A percentile compares a stretch with the other conserved stretches of the same genome.
These are phyloP conservation scores for Decorospora gaudefroyi DNA, from an alignment of 2,329 filamentous ascomycete species.

Conservation along the genomic window DNA sequence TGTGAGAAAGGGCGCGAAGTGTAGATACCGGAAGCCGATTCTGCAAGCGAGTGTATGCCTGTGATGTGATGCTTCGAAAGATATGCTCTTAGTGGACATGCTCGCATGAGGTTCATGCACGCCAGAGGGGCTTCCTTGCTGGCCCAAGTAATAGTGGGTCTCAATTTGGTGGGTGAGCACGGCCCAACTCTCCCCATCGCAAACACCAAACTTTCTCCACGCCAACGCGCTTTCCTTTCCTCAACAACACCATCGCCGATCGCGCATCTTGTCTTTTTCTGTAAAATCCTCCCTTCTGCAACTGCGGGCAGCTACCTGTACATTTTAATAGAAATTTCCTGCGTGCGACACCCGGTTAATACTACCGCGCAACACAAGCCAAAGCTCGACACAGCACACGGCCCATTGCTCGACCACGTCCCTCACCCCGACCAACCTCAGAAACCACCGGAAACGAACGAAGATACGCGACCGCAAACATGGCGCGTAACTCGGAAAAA, in stretches of 20 bases:
- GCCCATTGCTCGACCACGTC: not conserved
- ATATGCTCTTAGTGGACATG: slow-evolving; percentile 5
- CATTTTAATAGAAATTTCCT: slow-evolving; percentile 18
- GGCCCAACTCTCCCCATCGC: slow-evolving; percentile 22
- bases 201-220: slow-evolving; percentile 43
- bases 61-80: slow-evolving; percentile 3
- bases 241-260: slow-evolving; percentile 21
- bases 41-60: slow-evolving; percentile 3
- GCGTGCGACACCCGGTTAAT: slow-evolving; percentile 12
- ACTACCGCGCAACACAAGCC: slow-evolving; percentile 4
- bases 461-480: slow-evolving; percentile 33
- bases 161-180: too few species aligned
- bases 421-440: not conserved
- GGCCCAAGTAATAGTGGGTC: slow-evolving; percentile 6
- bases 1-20: slow-evolving; percentile 1
- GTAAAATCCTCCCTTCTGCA: slow-evolving; percentile 21
- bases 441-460: too few species aligned
- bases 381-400: slow-evolving; percentile 15
- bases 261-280: slow-evolving; percentile 16
- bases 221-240: slow-evolving; percentile 30
- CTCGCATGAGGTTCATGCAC: slow-evolving; percentile 15
- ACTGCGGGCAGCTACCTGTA: slow-evolving; percentile 37
- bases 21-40: slow-evolving; percentile 2
- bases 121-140: slow-evolving; percentile 1
- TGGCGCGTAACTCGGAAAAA: slow-evolving; percentile 96